Evolutionary conservation across 352 stramenopile species (phyloP).

Genomic region (Globisporangium sylvaticum): DNA sequence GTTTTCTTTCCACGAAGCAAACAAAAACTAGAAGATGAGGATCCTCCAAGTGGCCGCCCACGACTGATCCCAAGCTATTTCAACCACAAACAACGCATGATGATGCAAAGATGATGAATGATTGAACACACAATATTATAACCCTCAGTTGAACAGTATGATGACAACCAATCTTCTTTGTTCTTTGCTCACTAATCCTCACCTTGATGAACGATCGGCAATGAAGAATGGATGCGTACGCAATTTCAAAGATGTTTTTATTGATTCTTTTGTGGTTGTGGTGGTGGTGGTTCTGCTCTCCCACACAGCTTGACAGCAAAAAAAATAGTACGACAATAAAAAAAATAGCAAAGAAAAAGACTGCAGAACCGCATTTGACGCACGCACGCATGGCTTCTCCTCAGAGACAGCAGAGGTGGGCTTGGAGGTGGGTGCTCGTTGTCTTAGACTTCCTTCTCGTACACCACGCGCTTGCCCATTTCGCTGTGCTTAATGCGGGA

Average conservation of each 20-base stretch:
- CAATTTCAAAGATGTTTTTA: not conserved
- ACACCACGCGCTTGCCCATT: conserved; percentile 77
- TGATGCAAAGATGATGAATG: not conserved
- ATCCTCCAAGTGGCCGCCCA: conserved; percentile 9
- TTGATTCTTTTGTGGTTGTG: not conserved
- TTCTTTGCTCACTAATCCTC: no score
- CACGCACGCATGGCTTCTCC: not conserved
- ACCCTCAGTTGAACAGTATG: not conserved
- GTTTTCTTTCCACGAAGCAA: conserved; percentile 9
- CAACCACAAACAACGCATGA: conserved; percentile 6
- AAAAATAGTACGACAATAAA: no score
- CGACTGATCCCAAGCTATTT: conserved; percentile 13
- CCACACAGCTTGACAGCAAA: not conserved
- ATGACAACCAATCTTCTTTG: not conserved
- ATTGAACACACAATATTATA: not conserved
- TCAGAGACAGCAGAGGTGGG: not conserved
- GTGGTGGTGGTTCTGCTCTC: conserved; percentile 1
- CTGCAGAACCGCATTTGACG: not conserved
- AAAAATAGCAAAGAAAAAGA: not conserved
- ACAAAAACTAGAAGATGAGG: conserved; percentile 25
- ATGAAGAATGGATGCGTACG: not conserved
- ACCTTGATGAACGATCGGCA: not conserved
- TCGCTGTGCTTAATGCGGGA: conserved; percentile 81
- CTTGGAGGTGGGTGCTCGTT: not conserved
- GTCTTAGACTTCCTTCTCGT: conserved; percentile 65